Evolutionary conservation across 2,329 filamentous ascomycete genomes (phyloP), one percentile per base, ranked within the genome.

Genomic region (Fusarium vanettenii): DNA sequence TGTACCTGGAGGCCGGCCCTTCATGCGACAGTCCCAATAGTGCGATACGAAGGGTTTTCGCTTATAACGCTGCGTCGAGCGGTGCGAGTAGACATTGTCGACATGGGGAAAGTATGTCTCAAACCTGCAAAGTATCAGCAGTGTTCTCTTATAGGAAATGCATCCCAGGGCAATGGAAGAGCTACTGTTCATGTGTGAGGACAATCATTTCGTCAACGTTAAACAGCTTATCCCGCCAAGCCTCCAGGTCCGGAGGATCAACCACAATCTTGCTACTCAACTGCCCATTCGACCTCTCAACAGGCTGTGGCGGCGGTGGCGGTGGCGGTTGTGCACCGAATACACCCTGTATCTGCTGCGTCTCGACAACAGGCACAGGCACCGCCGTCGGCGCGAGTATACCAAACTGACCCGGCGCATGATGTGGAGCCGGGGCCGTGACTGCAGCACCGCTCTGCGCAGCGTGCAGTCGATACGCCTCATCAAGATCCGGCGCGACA

Each of bases 11-110:
- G 93, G 93, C 0, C 94, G 89, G 27, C 94, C 94, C 83, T 95
- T 95, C 79, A 95, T 88, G 37, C 94, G 90, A 79, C 94, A 96
- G 83, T 95, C 94, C 92, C 93, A 95, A 82, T 95, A 96, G 82
- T 95, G 93, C 2, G 93, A 94, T 64, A 95, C 88, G 76, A 95
- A 94, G n/a, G 92, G 92, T 77, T 94, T 94, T 78, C 92, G 92
- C 84, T 95, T 95, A 82, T 95, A 95, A 64, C 88, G 88, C 80
- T 95, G 94, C 3, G 93, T 95, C 2, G 93, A 95, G 71, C 93
- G 92, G 83, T 95, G 94, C 29, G 93, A 95, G 83, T 95, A 96
- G 76, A 95, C 90, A 80, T 95, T 95, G 85, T 95, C 94, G 75
- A 96, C 89, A 82, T 95, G 93, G 0, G 93, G 93, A 78, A 95